These are phyloP conservation scores for Candolleomyces aberdarensis DNA, from an alignment of 768 basidiomycete species.

Conservation along the genomic window DNA sequence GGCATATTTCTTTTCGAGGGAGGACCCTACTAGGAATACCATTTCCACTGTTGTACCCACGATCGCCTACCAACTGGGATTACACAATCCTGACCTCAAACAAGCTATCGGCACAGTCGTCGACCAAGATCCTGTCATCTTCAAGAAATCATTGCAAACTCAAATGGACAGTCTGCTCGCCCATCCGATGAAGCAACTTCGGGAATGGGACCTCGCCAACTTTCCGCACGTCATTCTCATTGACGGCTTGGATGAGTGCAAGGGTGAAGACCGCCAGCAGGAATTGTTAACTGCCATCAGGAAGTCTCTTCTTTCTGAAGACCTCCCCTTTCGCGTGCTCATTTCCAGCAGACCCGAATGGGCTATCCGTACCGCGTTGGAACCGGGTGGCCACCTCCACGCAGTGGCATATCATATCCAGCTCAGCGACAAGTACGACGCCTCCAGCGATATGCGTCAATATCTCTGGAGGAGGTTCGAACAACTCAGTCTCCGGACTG, in stretches of 20 bases:
- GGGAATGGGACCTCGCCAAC: not conserved
- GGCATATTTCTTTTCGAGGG: no score
- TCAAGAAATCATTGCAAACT: no score
- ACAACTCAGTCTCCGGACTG: not conserved
- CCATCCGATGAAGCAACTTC: not conserved
- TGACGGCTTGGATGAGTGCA: conserved; percentile 6
- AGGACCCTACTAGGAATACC: no score
- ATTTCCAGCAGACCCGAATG: conserved; percentile 3
- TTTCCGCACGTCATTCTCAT: conserved; percentile 1
- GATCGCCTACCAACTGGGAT: no score
- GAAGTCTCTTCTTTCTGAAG: not conserved
- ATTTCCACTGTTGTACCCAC: no score
- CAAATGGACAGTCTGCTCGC: no score
- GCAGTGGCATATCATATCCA: not conserved
- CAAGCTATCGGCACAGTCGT: no score
- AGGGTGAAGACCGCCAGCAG: not conserved
- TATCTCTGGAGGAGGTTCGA: not conserved
- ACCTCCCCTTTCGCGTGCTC: not conserved
- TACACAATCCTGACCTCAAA: no score
- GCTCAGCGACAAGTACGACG: not conserved
- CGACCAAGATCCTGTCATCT: no score
- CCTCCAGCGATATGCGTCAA: not conserved
- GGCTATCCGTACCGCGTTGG: not conserved
- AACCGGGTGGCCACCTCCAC: not conserved
- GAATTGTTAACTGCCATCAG: not conserved